Base-by-base conservation (phyloP, 805 yeast genomes). In the Yamadazyma phyllophila region DNA sequence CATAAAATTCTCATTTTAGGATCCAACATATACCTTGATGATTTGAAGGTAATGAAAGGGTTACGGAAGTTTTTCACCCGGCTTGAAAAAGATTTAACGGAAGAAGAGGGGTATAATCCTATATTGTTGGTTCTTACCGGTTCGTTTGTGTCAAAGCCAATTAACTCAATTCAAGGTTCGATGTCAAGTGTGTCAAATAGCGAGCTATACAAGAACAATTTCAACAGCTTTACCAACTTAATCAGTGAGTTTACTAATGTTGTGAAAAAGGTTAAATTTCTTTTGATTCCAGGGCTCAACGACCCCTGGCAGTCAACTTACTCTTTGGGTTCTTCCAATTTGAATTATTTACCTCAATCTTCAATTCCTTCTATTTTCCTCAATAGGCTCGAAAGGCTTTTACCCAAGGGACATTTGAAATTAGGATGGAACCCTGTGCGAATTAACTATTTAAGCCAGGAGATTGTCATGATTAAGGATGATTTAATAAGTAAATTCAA, bases 261-360 rank as follows among this genome's bases (percentile, higher is more conserved):
- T 6, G 66, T 81, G 11, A 58, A 67, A 7, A 59, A 66, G 6
- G 74, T 85, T 26, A 81, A 84, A 42, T 63, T 94, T 26, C 66
- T 89, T 1, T 78, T 94, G 47, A 69, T 92, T 1, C 97, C 98
- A 0, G 98, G 99, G 1, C 80, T 81, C 35, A 86, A 88, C 54
- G 99, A 94, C 65, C 97, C 97, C 0, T 94, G 98, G 97, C 82
- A 83, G 30, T 79, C 94, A 1, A 71, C 83, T 44, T 77, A 76
- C 39, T 76, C 86, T 1, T 72, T 83, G 41, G 90, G 92, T 3
- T 55, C 69, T 7, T 61, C 72, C 0, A 61, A 63, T 41, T 44
- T 68, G 31, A 61, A 64, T 37, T 48, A 59, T 33, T 57, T 66
- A 26, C 99, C 99, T 0, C 86, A 84, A 56, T 68, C 72, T 14